Percentiles rank a stretch among this genome's conserved stretches.
Evolutionary conservation across 2,329 filamentous ascomycete genomes (phyloP).

Genomic region (Sporothrix sp.): DNA sequence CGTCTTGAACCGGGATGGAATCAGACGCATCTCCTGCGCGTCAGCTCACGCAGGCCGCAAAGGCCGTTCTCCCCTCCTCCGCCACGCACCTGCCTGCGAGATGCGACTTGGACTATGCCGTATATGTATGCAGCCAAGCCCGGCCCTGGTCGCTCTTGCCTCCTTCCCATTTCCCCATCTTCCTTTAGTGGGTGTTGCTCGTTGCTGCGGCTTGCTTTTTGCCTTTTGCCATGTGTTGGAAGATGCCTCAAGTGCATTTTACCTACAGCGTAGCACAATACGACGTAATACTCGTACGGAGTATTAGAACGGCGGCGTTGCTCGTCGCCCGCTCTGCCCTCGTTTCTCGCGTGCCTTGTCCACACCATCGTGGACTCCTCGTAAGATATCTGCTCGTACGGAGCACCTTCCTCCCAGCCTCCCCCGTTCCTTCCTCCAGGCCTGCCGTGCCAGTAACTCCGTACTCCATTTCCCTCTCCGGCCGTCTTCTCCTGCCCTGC

Average conservation of each 20-base stretch:
- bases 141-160: conserved; percentile 5
- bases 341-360: not conserved
- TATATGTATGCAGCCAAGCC: too few species aligned
- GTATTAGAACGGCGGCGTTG: not conserved
- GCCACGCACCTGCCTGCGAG: conserved; percentile 6
- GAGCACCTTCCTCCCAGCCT: too few species aligned
- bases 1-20: not conserved
- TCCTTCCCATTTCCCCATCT: not conserved
- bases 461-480: conserved; percentile 3
- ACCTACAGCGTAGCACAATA: too few species aligned
- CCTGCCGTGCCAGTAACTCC: conserved; percentile 2
- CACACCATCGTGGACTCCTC: too few species aligned
- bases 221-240: not conserved
- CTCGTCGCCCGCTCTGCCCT: not conserved
- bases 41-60: conserved; percentile 6
- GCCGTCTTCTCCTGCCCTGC: too few species aligned
- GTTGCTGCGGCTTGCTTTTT: not conserved
- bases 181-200: not conserved
- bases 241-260: not conserved
- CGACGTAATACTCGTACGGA: not conserved
- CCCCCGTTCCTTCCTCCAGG: not conserved
- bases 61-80: not conserved
- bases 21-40: conserved; percentile 1
- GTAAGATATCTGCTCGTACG: too few species aligned
- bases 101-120: conserved; percentile 7